phyloP scores from a whole-genome alignment of 805 yeast genomes.

The Starmerella scarabaei region DNA sequence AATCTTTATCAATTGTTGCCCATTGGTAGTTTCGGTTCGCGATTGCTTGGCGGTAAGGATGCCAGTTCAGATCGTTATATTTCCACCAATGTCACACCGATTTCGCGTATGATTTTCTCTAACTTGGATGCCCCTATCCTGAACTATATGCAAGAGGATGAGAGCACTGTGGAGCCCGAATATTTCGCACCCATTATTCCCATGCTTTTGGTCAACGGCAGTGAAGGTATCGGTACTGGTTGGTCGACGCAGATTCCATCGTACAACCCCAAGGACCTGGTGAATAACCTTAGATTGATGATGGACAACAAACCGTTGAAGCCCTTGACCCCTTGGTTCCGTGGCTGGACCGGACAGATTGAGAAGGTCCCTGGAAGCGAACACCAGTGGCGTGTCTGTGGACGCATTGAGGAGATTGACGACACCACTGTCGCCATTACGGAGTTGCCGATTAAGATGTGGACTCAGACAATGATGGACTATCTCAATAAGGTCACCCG shows the following conservation, averaged over 20 bases:
- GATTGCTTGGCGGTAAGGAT: conserved; percentile 96
- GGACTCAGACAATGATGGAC: conserved; percentile 89
- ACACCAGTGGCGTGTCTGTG: conserved; percentile 64
- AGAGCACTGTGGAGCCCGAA: conserved; percentile 84
- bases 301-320: conserved; percentile 59
- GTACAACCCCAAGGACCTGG: conserved; percentile 75
- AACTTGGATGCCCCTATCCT: conserved; percentile 68
- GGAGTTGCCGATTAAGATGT: conserved; percentile 80
- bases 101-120: conserved; percentile 66
- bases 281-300: conserved; percentile 54
- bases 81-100: conserved; percentile 64
- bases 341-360: conserved; percentile 85
- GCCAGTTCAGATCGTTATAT: conserved; percentile 97
- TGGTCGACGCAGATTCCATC: conserved; percentile 93
- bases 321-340: conserved; percentile 83
- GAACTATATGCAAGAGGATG: conserved; percentile 81
- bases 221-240: conserved; percentile 98
- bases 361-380: conserved; percentile 38
- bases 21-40: conserved; percentile 90
- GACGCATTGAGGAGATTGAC: conserved; percentile 69
- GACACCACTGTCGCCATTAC: conserved; percentile 74
- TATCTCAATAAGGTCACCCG: conserved; percentile 54
- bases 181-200: conserved; percentile 94
- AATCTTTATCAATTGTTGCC: conserved; percentile 76
- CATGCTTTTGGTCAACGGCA: conserved; percentile 86